Conservation (phyloP, 306 rosid genomes). For the Quercus alba region DNA sequence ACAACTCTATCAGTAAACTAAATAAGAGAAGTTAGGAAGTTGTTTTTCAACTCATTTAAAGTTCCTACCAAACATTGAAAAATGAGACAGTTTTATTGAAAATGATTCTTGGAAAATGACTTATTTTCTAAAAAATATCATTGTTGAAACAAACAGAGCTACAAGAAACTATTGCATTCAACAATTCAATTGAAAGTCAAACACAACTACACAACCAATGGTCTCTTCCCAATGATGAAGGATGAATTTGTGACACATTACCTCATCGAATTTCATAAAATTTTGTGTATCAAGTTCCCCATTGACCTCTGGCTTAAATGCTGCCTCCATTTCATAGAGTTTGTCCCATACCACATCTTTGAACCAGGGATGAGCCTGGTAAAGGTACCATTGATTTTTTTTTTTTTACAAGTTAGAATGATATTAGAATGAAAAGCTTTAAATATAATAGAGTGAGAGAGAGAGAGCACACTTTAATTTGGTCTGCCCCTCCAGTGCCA, state of each 20-base stretch:
- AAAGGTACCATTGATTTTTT: conserved; percentile 1
- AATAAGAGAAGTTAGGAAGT: no score
- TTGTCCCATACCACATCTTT: conserved; percentile 67
- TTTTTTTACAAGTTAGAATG: background rate
- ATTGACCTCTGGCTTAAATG: conserved; percentile 85
- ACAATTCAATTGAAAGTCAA: background rate
- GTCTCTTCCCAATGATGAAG: conserved; percentile 6
- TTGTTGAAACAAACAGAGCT: no score
- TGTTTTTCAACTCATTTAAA: no score
- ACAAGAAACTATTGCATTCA: background rate
- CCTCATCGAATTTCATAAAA: conserved; percentile 93
- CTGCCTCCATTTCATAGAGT: conserved; percentile 83
- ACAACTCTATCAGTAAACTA: no score
- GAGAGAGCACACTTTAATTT: conserved; percentile 58
- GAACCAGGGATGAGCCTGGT: conserved; percentile 93
- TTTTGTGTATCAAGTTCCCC: conserved; percentile 96
- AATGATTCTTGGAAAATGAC: no score
- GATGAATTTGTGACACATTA: conserved; percentile 9
- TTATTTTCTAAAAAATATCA: no score
- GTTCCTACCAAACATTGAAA: no score
- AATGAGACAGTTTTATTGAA: no score
- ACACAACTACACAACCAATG: background rate
- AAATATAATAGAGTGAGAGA: background rate
- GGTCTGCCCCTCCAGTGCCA: conserved; percentile 62
- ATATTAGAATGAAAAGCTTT: background rate